Percentiles rank a stretch among this genome's conserved stretches.
Conservation (phyloP, 2,329 filamentous ascomycete genomes). For the Fusarium napiforme region DNA sequence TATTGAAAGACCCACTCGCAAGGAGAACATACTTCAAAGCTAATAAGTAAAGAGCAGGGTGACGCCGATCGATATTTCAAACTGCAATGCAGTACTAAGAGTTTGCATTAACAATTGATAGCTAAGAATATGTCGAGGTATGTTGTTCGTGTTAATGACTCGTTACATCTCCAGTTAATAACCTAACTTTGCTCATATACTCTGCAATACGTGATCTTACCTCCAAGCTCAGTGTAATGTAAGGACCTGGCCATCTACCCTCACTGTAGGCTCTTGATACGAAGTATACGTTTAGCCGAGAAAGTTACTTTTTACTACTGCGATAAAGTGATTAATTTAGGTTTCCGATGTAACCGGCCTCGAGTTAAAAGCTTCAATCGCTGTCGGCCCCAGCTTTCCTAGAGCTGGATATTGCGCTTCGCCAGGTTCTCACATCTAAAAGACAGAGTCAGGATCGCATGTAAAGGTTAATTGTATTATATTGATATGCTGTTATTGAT, state of each 20-base stretch:
- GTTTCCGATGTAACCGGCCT: not conserved
- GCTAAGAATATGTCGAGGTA: too few species aligned
- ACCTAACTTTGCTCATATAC: not conserved
- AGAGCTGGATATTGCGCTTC: rapidly evolving
- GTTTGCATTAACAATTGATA: too few species aligned
- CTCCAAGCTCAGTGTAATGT: not conserved
- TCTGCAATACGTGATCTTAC: not conserved
- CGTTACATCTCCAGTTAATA: not conserved
- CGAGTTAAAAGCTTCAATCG: not conserved
- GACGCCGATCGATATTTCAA: not conserved
- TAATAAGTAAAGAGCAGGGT: not conserved
- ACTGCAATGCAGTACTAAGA: not conserved
- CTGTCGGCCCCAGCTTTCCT: too few species aligned
- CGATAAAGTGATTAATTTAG: not conserved
- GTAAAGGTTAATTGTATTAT: not conserved
- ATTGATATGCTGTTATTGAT: rapidly evolving
- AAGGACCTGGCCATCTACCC: not conserved
- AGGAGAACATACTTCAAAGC: not conserved
- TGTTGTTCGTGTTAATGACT: not conserved
- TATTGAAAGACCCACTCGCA: not conserved
- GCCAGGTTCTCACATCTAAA: rapidly evolving
- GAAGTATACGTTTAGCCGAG: not conserved
- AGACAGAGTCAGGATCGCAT: not conserved
- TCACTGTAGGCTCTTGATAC: not conserved
- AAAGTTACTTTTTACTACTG: not conserved